A percentile compares a stretch with the other conserved stretches of the same genome.
Evolutionary conservation across 2,329 filamentous ascomycete species (phyloP).

Genomic region (Alternaria metachromatica): DNA sequence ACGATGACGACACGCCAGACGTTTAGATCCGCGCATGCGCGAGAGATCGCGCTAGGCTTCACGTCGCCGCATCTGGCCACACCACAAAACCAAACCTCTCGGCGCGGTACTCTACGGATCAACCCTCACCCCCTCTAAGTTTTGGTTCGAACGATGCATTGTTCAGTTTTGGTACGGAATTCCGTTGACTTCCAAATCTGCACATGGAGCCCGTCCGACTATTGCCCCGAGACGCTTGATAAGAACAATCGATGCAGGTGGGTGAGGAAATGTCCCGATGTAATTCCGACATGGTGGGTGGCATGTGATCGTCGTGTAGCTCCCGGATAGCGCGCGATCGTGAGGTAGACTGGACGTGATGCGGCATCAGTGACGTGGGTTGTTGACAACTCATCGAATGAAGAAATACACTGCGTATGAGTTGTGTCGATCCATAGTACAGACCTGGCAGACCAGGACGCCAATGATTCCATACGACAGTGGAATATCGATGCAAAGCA

Average conservation of each 20-base stretch:
- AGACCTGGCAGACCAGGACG: too few relatives aligned
- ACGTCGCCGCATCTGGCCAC: background rate
- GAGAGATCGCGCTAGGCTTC: background rate
- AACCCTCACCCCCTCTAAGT: too few relatives aligned
- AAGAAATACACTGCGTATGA: background rate
- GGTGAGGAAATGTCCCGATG: background rate
- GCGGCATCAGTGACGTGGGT: background rate
- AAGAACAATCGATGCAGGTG: background rate
- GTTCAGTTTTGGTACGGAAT: background rate
- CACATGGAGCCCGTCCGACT: background rate
- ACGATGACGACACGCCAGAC: constrained; percentile 6
- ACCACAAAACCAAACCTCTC: background rate
- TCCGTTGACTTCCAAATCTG: background rate
- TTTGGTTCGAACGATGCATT: background rate
- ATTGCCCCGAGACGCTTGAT: background rate
- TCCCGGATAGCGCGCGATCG: background rate
- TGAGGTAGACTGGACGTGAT: background rate
- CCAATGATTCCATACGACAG: background rate
- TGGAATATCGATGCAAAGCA: background rate
- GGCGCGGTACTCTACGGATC: background rate
- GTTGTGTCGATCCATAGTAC: background rate
- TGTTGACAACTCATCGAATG: background rate
- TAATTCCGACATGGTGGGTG: background rate
- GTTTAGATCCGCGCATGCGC: background rate
- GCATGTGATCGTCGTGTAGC: constrained; percentile 1